Evolutionary conservation across 768 basidiomycete genomes (phyloP), one percentile per base, ranked within the genome.

Genomic region (Tulasnella sp.): DNA sequence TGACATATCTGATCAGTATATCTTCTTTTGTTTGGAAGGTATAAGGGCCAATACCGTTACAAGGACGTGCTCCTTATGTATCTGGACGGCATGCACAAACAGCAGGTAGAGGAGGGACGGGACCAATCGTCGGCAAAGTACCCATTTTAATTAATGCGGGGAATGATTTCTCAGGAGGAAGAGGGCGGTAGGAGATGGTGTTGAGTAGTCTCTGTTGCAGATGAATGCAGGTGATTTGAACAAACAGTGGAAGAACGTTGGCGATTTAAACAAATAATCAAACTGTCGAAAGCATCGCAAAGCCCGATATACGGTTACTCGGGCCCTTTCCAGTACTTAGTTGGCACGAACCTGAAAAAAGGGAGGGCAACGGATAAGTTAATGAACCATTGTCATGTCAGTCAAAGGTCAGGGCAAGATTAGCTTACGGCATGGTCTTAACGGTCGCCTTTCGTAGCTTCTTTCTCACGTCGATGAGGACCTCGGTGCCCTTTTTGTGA

Each of bases 401-500:
- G 11, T 34, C 11, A 34, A 7, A 24, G 10, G 10, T n/a, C 41
- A 21, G 24, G 24, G 43, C 38, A 17, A 1, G 55, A 11, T n/a
- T 48, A 10, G 87, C 76, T 66, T 96, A 99, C 15, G 96, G 94
- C 90, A 97, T 89, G 0, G 81, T 76, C 4, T 80, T 80, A 29
- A 97, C 73, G 9, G 80, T 73, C 0, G 85, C 92, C 64, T 80
- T 82, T 45, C 90, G 76, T 67, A 80, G 68, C 71, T 89, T 91
- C 60, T 80, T 84, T 49, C 94, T 78, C 38, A 98, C 86, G 61
- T 93, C 86, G 15, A 98, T 84, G 51, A 79, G 76, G 2, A 98
- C 75, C 68, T 85, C 80, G 0, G 85, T 94, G 10, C 89, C 91
- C 70, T 89, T 93, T 73, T 92, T 97, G 73, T 94, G 89, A 71